Percentiles rank a stretch among this genome's conserved stretches.
Conservation (phyloP, 441 rosid species). For the Hypseocharis bilobata region DNA sequence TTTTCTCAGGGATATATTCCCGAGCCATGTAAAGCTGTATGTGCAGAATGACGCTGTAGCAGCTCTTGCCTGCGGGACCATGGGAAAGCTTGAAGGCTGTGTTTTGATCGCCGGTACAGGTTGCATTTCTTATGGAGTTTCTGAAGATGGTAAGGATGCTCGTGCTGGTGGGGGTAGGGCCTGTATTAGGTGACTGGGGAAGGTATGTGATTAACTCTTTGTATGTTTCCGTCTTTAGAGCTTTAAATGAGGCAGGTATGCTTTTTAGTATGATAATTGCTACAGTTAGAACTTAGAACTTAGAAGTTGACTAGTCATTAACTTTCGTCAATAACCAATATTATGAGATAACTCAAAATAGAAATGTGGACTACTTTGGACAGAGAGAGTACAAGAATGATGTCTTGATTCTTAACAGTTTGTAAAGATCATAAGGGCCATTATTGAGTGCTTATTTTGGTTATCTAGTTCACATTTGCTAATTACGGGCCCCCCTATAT, state of each 20-base stretch:
- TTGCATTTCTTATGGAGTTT: constrained; percentile 82
- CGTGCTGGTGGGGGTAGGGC: constrained; percentile 95
- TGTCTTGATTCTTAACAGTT: not conserved
- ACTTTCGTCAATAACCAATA: not conserved
- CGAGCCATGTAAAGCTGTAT: constrained; percentile 58
- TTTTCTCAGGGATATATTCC: constrained; percentile 60
- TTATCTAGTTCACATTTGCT: not conserved
- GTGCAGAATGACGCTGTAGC: constrained; percentile 93
- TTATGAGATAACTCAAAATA: not conserved
- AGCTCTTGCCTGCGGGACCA: constrained; percentile 86
- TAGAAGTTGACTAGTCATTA: not conserved
- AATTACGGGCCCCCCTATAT: not conserved
- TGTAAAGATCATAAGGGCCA: not conserved
- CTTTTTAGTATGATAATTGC: not conserved
- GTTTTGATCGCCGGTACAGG: constrained; percentile 96
- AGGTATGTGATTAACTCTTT: constrained; percentile 36
- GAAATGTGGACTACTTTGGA: not conserved
- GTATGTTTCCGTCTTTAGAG: constrained; percentile 2
- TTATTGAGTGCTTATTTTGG: not conserved
- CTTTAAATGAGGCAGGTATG: not conserved
- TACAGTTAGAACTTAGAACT: too few relatives aligned
- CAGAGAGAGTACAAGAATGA: not conserved
- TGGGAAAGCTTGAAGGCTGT: constrained; percentile 97
- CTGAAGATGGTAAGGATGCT: constrained; percentile 80
- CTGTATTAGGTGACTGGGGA: constrained; percentile 92